A percentile compares a stretch with the other conserved stretches of the same genome.
Conservation (phyloP, 2,329 filamentous ascomycete species). For the Trichoderma sp. region DNA sequence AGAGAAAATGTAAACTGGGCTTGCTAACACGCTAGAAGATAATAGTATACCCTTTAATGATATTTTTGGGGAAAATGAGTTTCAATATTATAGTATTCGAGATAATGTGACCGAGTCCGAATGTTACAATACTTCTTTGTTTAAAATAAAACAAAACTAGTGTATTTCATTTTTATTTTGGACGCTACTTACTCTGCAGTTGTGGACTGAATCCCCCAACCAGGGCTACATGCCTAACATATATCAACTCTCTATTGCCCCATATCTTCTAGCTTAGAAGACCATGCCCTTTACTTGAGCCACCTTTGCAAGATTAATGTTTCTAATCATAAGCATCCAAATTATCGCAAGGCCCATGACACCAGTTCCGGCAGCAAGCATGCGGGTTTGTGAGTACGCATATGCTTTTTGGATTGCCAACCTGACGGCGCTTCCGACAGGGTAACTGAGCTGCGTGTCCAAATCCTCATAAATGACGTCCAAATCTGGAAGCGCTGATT, state of each 20-base stretch:
- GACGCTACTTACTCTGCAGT: background rate
- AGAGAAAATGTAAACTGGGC: too few relatives aligned
- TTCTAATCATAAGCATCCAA: constrained; percentile 31
- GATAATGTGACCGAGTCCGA: background rate
- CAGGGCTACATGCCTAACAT: background rate
- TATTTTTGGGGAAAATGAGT: background rate
- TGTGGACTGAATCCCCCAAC: background rate
- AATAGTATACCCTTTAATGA: background rate
- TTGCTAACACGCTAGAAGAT: too few relatives aligned
- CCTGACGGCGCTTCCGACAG: constrained; percentile 39
- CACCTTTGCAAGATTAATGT: constrained; percentile 32
- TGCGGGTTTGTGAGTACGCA: constrained; percentile 43
- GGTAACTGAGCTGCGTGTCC: constrained; percentile 38
- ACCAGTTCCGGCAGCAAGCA: constrained; percentile 37
- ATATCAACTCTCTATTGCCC: background rate
- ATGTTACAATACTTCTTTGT: background rate
- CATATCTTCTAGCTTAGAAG: constrained; percentile 23
- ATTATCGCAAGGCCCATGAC: constrained; percentile 30
- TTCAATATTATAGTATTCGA: background rate
- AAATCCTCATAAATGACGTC: constrained; percentile 44
- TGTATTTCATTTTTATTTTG: background rate
- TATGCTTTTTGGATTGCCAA: constrained; percentile 47
- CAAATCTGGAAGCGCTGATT: constrained; percentile 30
- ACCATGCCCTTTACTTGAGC: constrained; percentile 33
- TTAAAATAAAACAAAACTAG: background rate